phyloP scores from a whole-genome alignment of 139 green algal species.

The Haematococcus lacustris region DNA sequence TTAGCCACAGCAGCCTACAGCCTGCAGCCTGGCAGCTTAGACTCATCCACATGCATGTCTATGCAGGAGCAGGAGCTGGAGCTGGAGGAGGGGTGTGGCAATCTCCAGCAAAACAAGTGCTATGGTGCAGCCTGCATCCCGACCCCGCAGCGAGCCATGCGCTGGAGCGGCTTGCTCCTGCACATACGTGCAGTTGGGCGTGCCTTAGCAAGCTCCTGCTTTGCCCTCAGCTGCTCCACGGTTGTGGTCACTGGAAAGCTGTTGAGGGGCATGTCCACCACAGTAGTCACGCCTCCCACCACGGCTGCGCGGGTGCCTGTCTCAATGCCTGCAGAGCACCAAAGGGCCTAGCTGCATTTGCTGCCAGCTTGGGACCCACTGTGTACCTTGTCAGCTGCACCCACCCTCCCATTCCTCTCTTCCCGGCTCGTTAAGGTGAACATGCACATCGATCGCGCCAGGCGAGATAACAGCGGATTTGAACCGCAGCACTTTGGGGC shows the following conservation, averaged over 20 bases:
- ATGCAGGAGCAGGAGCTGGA: too few species aligned
- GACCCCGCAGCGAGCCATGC: too few species aligned
- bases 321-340: conserved; percentile 48
- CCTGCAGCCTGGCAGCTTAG: too few species aligned
- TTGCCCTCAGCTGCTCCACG: conserved; percentile 39
- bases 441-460: conserved; percentile 86
- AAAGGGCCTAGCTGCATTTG: too few species aligned
- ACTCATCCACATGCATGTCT: too few species aligned
- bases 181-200: background rate
- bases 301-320: conserved; percentile 79
- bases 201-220: conserved; percentile 41
- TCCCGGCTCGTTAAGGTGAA: conserved; percentile 92
- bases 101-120: too few species aligned
- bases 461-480: conserved; percentile 63
- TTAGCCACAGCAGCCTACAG: too few species aligned
- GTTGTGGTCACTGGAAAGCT: conserved; percentile 54
- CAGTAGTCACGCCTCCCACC: conserved; percentile 78
- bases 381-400: too few species aligned
- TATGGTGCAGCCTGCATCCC: too few species aligned
- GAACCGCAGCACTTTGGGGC: conserved; percentile 35
- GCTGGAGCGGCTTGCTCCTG: background rate
- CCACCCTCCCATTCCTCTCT: conserved; percentile 87
- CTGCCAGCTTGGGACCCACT: too few species aligned
- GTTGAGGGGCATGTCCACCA: conserved; percentile 97
- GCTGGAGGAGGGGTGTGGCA: too few species aligned